Conservation (phyloP, 805 yeast species). For the Lipomyces chichibuensis region DNA sequence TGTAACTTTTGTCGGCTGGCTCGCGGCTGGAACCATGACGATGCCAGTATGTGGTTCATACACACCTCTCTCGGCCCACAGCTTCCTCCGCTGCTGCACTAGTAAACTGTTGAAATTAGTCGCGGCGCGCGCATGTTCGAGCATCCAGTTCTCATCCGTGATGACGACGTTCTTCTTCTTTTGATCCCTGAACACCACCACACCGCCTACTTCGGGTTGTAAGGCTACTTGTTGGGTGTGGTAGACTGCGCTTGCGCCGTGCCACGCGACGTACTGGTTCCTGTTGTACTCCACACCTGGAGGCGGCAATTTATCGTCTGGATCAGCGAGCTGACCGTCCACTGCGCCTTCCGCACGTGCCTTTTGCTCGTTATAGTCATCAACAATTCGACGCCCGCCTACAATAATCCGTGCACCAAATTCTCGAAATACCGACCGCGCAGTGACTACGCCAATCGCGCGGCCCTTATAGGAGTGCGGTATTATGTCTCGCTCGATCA, state of each 20-base stretch:
- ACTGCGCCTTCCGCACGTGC: slow-evolving; percentile 59
- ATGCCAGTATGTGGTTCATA: slow-evolving; percentile 87
- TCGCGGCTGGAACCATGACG: slow-evolving; percentile 66
- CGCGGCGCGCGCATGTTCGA: slow-evolving; percentile 79
- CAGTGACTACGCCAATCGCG: slow-evolving; percentile 85
- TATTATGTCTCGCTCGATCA: slow-evolving; percentile 76
- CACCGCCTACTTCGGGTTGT: slow-evolving; percentile 19
- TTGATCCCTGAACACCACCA: slow-evolving; percentile 19
- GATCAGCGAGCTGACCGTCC: slow-evolving; percentile 73
- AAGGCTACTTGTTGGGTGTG: slow-evolving; percentile 42
- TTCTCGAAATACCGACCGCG: slow-evolving; percentile 84
- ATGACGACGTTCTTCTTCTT: slow-evolving; percentile 44
- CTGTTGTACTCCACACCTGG: slow-evolving; percentile 51
- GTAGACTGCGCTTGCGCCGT: slow-evolving; percentile 51
- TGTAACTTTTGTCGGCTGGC: slow-evolving; percentile 61
- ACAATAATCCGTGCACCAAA: slow-evolving; percentile 85
- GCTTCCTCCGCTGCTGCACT: slow-evolving; percentile 58
- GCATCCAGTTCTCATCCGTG: slow-evolving; percentile 79
- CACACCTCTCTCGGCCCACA: slow-evolving; percentile 54
- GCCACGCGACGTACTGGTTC: slow-evolving; percentile 60
- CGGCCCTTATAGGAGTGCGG: slow-evolving; percentile 92
- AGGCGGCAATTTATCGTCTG: slow-evolving; percentile 54
- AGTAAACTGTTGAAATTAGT: slow-evolving; percentile 69
- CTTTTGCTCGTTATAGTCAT: slow-evolving; percentile 82
- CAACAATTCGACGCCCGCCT: slow-evolving; percentile 77